Base-by-base conservation (phyloP, 345 rosid genomes). In the Acer negundo region DNA sequence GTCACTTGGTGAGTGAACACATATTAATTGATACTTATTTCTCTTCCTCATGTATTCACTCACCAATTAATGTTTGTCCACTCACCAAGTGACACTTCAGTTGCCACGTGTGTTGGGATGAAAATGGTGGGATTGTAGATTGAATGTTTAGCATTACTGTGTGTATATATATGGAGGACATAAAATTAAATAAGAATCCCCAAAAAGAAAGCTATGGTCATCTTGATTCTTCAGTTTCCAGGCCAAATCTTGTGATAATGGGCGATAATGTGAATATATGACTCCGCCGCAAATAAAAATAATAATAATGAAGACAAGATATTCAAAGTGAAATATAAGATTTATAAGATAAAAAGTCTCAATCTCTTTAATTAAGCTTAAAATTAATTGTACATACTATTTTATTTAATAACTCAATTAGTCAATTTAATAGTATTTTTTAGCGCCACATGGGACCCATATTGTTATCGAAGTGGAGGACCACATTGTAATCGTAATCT, bases 251-350 rank as follows among this genome's bases (percentile, higher is more conserved):
- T 53, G n/a, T 53, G n/a, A 53, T 53, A 51, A 51, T 4, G 56
- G 15, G 24, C 16, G n/a, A 51, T 51, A 53, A 53, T 5, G 58
- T 53, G 24, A 69, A 11, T 9, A 47, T 47, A 2, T 22, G 44
- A 70, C 26, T 17, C 73, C 22, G 46, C 63, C 64, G 42, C 63
- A 71, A 55, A 4, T 7, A 1, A 42, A 42, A 42, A 6, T 7
- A 42, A 42, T 1, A 3, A 1, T 10, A 49, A 47, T 2, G 40
- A 59, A 72, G 35, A 35, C 75, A 58, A 11, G 53, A 65, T 35
- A 24, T 12, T 35, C 66, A 64, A 65, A 75, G 78, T 66, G 72
- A 75, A 75, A 65, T 51, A 1, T 53, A 51, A 64, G 63, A 20
- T 28, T 63, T 28, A 28, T 28, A 12, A 47, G 69, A 12, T 69